Base-by-base conservation (phyloP, 2,329 filamentous ascomycete genomes). In the Periconia digitata region DNA sequence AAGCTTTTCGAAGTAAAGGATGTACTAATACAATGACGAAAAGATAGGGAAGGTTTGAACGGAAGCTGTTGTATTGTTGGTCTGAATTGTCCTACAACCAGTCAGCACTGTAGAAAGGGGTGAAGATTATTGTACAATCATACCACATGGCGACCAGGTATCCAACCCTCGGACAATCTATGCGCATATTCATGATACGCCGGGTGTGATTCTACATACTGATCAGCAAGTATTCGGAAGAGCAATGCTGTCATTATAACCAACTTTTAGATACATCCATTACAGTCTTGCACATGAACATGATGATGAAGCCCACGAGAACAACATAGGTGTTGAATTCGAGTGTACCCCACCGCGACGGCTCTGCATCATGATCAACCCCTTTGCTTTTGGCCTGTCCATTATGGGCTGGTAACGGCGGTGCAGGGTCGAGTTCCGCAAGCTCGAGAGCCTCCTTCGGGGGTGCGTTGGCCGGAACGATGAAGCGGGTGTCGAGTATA, bases 231-330 rank as follows among this genome's bases (percentile, higher is more conserved):
- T 12, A 15, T 16, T 3, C 17, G 7, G 29, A 27, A 16, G 12
- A 18, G 7, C 27, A 22, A 22, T n/a, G 6, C 20, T 43, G 13
- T 27, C 10, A 8, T 21, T n/a, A 45, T 17, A 3, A 54, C 60
- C 21, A 79, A 92, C 92, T 81, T 73, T 85, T 82, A 20, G 94
- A 99, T 39, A 95, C 90, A 73, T 89, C 83, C 58, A 91, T 89
- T 8, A 87, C 86, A n/a, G 86, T 79, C 77, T 90, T 95, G 73
- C 96, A 90, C 92, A 99, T 99, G 62, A 85, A 81, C 8, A 90
- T 90, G 21, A 97, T 79, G 46, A 78, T 79, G 6, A 82, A 66
- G 23, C 79, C 53, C 60, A 96, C 82, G 56, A 89, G 73, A 17
- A 87, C 40, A 59, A 85, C 87, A 75, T 99, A 97, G 45, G 91